These are phyloP conservation scores for Sechiopsis laciniata DNA, from an alignment of 306 rosid species.

Conservation along the genomic window DNA sequence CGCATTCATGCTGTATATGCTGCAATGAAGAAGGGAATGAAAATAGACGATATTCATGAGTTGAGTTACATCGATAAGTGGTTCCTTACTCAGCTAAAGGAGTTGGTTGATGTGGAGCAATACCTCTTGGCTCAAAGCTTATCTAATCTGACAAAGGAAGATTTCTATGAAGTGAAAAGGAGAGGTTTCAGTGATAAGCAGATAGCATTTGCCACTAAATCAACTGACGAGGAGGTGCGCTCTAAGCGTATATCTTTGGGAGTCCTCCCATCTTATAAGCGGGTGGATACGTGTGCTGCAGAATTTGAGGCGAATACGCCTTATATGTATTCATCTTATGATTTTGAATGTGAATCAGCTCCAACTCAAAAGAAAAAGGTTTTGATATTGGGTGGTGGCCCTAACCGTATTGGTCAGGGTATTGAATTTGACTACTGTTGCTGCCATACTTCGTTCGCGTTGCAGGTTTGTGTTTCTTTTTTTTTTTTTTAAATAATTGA, in stretches of 20 bases:
- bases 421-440: constrained; percentile 99
- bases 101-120: constrained; percentile 75
- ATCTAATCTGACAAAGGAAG: constrained; percentile 56
- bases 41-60: constrained; percentile 68
- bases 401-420: constrained; percentile 98
- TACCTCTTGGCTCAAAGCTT: constrained; percentile 53
- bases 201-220: constrained; percentile 84
- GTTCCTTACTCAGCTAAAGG: constrained; percentile 85
- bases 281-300: constrained; percentile 99
- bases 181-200: constrained; percentile 98
- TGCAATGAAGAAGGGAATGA: constrained; percentile 95
- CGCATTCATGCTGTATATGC: constrained; percentile 84
- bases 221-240: constrained; percentile 73
- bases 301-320: constrained; percentile 98
- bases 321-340: constrained; percentile 98
- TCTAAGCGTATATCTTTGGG: constrained; percentile 56
- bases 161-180: constrained; percentile 76
- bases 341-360: constrained; percentile 88
- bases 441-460: constrained; percentile 89
- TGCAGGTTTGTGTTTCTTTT: constrained; percentile 51
- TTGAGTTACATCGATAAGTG: constrained; percentile 79
- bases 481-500: constrained; percentile 7
- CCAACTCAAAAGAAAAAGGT: constrained; percentile 82
- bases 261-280: constrained; percentile 72
- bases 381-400: constrained; percentile 93